phyloP scores from a whole-genome alignment of 768 basidiomycete genomes.

The Leccinum longicurvipes region DNA sequence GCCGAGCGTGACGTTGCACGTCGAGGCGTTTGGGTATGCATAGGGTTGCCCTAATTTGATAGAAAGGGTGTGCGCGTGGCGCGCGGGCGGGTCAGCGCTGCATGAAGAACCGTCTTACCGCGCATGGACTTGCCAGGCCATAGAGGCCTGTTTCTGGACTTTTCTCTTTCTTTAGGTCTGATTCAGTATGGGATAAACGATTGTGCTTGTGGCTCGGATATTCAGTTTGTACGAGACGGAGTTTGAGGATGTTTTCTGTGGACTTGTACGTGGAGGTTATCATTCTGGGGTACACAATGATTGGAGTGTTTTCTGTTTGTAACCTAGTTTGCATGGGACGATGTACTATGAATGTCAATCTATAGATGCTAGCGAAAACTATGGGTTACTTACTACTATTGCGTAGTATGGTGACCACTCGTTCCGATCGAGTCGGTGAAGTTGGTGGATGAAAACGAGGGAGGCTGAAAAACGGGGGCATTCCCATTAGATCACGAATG shows the following conservation, averaged over 20 bases:
- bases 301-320: too few relatives aligned
- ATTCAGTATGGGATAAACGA: not conserved
- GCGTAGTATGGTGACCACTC: too few relatives aligned
- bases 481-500: too few relatives aligned
- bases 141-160: not conserved
- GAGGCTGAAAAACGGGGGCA: too few relatives aligned
- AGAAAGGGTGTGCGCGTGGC: not conserved
- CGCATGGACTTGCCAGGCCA: not conserved
- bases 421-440: too few relatives aligned
- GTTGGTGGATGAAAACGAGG: too few relatives aligned
- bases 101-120: not conserved
- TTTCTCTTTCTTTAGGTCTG: not conserved
- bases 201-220: not conserved
- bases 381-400: too few relatives aligned
- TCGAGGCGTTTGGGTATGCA: conserved; percentile 42
- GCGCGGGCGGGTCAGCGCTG: too few relatives aligned
- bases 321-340: too few relatives aligned
- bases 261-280: too few relatives aligned
- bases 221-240: not conserved
- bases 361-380: not conserved
- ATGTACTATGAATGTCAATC: too few relatives aligned
- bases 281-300: too few relatives aligned
- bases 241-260: not conserved
- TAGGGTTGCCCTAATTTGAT: conserved; percentile 6
- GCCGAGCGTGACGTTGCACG: conserved; percentile 37